Percentiles rank a stretch among this genome's conserved stretches.
Conservation (phyloP, 805 yeast genomes). For the Candida anglica region DNA sequence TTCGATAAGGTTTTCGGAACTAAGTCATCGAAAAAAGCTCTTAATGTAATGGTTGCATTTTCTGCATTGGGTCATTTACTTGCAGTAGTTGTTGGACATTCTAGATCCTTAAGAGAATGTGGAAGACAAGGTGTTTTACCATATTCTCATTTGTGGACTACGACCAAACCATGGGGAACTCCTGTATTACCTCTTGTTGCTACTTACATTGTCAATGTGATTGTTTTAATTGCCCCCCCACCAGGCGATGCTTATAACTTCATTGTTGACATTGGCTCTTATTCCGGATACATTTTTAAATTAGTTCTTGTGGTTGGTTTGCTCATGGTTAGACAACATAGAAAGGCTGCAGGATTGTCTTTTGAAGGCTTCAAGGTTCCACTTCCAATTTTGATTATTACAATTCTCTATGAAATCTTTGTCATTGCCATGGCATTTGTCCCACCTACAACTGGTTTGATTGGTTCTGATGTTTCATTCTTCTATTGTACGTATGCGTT, state of each 20-base stretch:
- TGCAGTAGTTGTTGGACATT: slow-evolving; percentile 25
- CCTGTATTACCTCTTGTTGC: slow-evolving; percentile 21
- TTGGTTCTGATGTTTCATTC: slow-evolving; percentile 39
- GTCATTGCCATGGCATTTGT: slow-evolving; percentile 42
- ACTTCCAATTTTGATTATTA: slow-evolving; percentile 25
- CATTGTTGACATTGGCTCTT: slow-evolving; percentile 26
- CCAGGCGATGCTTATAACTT: slow-evolving; percentile 32
- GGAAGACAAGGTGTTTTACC: slow-evolving; percentile 32
- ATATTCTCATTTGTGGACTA: slow-evolving; percentile 22
- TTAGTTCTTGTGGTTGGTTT: slow-evolving; percentile 22
- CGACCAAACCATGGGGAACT: slow-evolving; percentile 28
- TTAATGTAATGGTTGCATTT: slow-evolving; percentile 23
- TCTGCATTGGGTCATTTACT: slow-evolving; percentile 28
- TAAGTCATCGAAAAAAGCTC: slow-evolving; percentile 16
- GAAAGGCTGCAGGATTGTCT: slow-evolving; percentile 31
- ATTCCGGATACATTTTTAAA: slow-evolving; percentile 23
- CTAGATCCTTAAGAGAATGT: slow-evolving; percentile 27
- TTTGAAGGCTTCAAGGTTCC: slow-evolving; percentile 29
- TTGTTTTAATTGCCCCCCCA: slow-evolving; percentile 27
- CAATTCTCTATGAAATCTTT: slow-evolving; percentile 28
- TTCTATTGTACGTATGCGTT: slow-evolving; percentile 41
- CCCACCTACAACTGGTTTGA: slow-evolving; percentile 36
- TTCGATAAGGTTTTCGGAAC: slow-evolving; percentile 28
- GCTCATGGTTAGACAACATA: slow-evolving; percentile 20
- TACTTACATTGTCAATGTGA: slow-evolving; percentile 21